Evolutionary conservation across 2,329 filamentous ascomycete genomes (phyloP).

Genomic region (Pestalotiopsis sp.): DNA sequence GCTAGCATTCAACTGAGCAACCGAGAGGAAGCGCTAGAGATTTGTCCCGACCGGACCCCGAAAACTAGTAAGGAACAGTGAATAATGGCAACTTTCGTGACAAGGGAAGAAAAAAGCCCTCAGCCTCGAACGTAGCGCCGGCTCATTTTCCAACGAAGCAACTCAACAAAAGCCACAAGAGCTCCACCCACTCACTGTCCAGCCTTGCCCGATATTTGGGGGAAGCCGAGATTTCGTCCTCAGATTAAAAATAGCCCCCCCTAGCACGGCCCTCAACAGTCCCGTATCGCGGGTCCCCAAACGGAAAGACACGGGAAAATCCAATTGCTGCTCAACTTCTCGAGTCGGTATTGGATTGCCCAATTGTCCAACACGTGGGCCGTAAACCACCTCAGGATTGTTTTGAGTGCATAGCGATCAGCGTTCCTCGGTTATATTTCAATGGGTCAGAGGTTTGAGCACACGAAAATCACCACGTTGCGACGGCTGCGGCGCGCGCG

Average conservation of each 20-base stretch:
- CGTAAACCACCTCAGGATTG: neutral
- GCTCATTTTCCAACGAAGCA: neutral
- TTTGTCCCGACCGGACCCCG: neutral
- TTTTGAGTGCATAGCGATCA: neutral
- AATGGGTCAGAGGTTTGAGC: neutral
- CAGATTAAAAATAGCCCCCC: neutral
- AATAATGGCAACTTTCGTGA: neutral
- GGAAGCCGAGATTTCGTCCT: constrained; percentile 5
- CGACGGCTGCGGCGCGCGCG: neutral
- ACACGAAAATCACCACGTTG: neutral
- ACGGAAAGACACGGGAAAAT: neutral
- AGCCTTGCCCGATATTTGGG: constrained; percentile 12
- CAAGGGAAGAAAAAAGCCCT: neutral
- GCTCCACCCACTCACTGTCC: constrained; percentile 5
- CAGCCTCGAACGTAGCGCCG: neutral
- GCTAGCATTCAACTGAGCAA: neutral
- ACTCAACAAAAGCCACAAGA: constrained; percentile 7
- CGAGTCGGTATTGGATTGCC: neutral
- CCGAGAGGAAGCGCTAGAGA: neutral
- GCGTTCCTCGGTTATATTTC: neutral
- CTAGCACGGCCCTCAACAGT: constrained; percentile 13
- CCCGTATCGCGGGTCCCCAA: constrained; percentile 11
- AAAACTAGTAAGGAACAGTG: neutral
- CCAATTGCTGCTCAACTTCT: neutral
- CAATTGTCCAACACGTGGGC: neutral